These are phyloP conservation scores for Tricladium varicosporioides DNA, from an alignment of 2,329 filamentous ascomycete species.

Conservation along the genomic window DNA sequence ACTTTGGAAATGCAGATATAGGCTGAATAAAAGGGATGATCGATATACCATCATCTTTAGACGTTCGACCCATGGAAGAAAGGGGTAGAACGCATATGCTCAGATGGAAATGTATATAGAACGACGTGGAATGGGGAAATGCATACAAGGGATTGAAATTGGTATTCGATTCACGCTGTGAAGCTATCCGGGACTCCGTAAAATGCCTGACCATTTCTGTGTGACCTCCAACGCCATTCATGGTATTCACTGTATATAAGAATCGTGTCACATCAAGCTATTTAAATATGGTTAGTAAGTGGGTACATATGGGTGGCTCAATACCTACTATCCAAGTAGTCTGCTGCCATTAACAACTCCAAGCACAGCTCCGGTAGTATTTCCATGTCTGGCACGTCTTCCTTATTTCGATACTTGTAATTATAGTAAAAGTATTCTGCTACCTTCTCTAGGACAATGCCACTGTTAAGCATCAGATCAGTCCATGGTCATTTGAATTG, in stretches of 20 bases:
- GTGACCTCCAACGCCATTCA: constrained; percentile 4
- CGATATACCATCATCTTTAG: constrained; percentile 37
- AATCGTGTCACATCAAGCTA: background rate
- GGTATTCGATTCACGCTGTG: background rate
- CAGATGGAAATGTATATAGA: constrained; percentile 28
- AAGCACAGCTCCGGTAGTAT: constrained; percentile 76
- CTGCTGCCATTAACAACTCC: constrained; percentile 73
- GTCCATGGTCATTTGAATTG: background rate
- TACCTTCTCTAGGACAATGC: constrained; percentile 73
- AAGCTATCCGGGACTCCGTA: constrained; percentile 13
- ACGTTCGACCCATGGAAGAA: constrained; percentile 32
- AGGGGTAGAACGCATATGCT: constrained; percentile 37
- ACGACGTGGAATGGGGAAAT: background rate
- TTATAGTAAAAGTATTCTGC: constrained; percentile 84
- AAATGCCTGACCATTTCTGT: constrained; percentile 5
- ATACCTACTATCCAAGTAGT: constrained; percentile 65
- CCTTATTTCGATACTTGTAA: constrained; percentile 67
- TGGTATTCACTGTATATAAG: background rate
- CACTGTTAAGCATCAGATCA: constrained; percentile 45
- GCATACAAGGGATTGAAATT: background rate
- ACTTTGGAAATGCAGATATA: constrained; percentile 21
- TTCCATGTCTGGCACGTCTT: constrained; percentile 77
- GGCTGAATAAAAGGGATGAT: constrained; percentile 29
- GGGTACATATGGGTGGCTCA: background rate
- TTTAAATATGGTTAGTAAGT: constrained; percentile 3